Evolutionary conservation across 331 rosid species (phyloP).

Genomic region (Spiraea crenata): DNA sequence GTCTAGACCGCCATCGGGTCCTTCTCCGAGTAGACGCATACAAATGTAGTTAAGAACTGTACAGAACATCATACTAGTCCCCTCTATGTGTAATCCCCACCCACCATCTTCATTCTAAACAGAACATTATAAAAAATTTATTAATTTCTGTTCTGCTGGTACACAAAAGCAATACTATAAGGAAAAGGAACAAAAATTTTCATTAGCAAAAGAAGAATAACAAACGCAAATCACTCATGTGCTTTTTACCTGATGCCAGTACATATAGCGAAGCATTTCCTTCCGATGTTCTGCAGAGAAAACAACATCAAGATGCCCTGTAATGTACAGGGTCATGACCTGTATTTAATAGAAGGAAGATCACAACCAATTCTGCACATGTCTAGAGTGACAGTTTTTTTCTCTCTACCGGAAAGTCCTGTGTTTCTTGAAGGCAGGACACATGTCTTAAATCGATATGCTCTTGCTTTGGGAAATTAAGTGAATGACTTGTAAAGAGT

Average conservation of each 20-base stretch:
- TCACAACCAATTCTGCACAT: no score
- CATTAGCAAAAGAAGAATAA: no score
- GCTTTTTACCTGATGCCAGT: conserved; percentile 25
- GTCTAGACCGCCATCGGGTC: conserved; percentile 20
- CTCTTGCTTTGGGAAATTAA: no score
- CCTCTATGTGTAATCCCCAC: conserved; percentile 36
- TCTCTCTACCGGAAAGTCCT: no score
- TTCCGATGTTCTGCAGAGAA: conserved; percentile 4
- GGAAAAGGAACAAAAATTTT: no score
- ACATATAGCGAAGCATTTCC: conserved; percentile 27
- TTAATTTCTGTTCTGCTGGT: background rate
- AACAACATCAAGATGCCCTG: conserved; percentile 8
- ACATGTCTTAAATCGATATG: no score
- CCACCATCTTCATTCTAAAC: conserved; percentile 35
- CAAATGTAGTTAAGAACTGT: conserved; percentile 27
- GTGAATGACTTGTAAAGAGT: background rate
- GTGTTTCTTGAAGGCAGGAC: no score
- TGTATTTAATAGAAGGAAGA: no score
- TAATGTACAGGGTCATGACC: background rate
- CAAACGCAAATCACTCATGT: background rate
- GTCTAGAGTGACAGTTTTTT: no score
- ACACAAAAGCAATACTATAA: background rate
- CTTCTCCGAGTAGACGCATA: conserved; percentile 34
- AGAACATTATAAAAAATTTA: background rate
- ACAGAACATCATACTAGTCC: conserved; percentile 33